phyloP scores from a whole-genome alignment of 805 yeast species.

The Cyberlindnera xishuangbannaensis region DNA sequence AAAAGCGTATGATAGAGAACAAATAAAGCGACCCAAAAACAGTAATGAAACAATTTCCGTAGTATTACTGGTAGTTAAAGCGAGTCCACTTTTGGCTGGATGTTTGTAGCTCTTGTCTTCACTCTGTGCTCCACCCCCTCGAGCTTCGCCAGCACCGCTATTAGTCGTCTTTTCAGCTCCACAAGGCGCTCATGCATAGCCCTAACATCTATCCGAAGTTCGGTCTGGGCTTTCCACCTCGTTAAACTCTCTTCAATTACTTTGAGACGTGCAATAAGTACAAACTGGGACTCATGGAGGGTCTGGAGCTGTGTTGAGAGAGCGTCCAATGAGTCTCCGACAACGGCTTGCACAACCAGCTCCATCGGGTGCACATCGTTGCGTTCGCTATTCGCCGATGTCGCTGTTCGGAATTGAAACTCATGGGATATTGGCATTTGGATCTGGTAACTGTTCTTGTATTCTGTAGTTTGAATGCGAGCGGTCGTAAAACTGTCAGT shows the following conservation, averaged over 20 bases:
- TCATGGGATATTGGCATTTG: slow-evolving; percentile 12
- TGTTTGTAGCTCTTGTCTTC: too few species aligned
- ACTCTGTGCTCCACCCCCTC: slow-evolving; percentile 29
- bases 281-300: slow-evolving; percentile 51
- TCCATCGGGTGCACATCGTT: slow-evolving; percentile 52
- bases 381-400: neutral
- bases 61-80: too few species aligned
- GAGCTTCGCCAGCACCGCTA: slow-evolving; percentile 25
- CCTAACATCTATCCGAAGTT: slow-evolving; percentile 12
- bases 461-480: neutral
- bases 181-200: slow-evolving; percentile 22
- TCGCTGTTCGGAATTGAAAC: slow-evolving; percentile 14
- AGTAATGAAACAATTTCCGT: too few species aligned
- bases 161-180: slow-evolving; percentile 22
- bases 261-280: slow-evolving; percentile 43
- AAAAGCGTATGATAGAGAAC: too few species aligned
- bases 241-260: slow-evolving; percentile 33
- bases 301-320: slow-evolving; percentile 45
- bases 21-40: too few species aligned
- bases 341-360: slow-evolving; percentile 47
- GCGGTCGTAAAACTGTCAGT: too few species aligned
- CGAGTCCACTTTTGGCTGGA: too few species aligned
- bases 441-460: neutral
- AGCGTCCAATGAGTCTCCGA: slow-evolving; percentile 49
- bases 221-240: slow-evolving; percentile 24